Percentiles rank a stretch among this genome's conserved stretches.
phyloP scores from a whole-genome alignment of 176 grass and related monocot species.

The Thinopyrum elongatum region DNA sequence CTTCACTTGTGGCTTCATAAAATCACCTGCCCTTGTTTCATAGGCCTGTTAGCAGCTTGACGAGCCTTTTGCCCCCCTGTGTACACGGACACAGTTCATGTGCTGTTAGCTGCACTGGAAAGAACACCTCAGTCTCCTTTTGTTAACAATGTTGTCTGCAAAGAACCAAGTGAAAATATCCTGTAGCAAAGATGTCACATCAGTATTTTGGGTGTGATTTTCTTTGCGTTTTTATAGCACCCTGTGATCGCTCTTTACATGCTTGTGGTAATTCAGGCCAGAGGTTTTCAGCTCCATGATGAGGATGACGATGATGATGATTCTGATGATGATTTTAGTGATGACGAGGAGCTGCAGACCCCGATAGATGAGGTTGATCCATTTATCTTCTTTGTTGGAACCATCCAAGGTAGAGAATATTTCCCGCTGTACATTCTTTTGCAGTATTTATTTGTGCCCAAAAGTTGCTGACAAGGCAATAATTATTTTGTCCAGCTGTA shows the following conservation, averaged over 20 bases:
- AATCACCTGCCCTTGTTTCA: neutral
- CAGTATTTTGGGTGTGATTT: neutral
- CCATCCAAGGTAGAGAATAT: conserved; percentile 56
- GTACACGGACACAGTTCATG: neutral
- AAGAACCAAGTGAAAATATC: neutral
- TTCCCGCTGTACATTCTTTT: neutral
- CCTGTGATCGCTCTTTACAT: neutral
- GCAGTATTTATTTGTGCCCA: neutral
- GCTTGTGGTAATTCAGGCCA: conserved; percentile 51
- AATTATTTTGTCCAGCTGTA: conserved; percentile 35
- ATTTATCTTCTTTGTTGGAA: conserved; percentile 89
- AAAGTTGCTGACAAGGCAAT: conserved; percentile 9
- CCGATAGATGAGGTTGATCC: conserved; percentile 91
- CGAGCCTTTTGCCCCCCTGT: neutral
- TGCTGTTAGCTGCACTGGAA: neutral
- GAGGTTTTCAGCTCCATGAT: conserved; percentile 59
- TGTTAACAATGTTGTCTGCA: neutral
- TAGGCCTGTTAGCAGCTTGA: neutral
- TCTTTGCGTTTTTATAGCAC: neutral
- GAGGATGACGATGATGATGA: conserved; percentile 64
- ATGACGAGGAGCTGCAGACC: conserved; percentile 69
- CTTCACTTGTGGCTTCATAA: neutral
- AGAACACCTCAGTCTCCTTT: neutral
- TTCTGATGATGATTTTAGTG: conserved; percentile 67
- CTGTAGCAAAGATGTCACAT: neutral